Base-by-base conservation (phyloP, 495 filamentous ascomycete species). In the Aspergillus biplanus region DNA sequence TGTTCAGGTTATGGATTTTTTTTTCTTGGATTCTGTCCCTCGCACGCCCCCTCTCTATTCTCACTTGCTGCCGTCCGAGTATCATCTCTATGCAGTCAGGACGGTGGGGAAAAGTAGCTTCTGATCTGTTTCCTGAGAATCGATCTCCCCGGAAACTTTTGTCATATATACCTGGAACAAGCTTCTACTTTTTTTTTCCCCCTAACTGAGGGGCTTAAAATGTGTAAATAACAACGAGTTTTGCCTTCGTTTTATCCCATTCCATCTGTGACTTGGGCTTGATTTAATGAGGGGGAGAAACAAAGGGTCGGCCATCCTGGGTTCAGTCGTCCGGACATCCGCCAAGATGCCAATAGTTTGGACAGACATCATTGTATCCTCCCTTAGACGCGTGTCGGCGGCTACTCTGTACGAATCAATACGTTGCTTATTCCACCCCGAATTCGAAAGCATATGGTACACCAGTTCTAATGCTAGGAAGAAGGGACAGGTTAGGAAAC, bases 401-500 rank as follows among this genome's bases (percentile, higher is more conserved):
- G 47, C 21, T 50, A 27, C 21, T 21, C 47, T 50, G 33, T 35
- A 44, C 47, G 55, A n/a, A 62, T 50, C 18, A 52, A 52, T 46
- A 58, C 16, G 33, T 58, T 44, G 32, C 37, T 61, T 44, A 48
- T 46, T 60, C 66, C 21, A 50, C 18, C 52, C 37, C 16, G 33
- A 63, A 31, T 55, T 56, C 37, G 27, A 61, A 65, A 61, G 64
- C 67, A 61, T 78, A 78, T 69, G 75, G 66, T 77, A 74, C 74
- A 78, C 66, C 63, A 71, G 63, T 66, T 75, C 73, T 73, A 76
- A 71, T 59, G 70, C 63, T 62, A 69, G 50, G 61, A 61, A 27
- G 21, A 27, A 64, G 65, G 55, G 49, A 58, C 53, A 61, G 56
- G 42, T 57, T 65, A 63, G 64, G 53, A 65, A 68, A 62, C 65